Evolutionary conservation across 768 basidiomycete genomes (phyloP), one percentile per base, ranked within the genome.

Genomic region (Panaeolus papilionaceus): DNA sequence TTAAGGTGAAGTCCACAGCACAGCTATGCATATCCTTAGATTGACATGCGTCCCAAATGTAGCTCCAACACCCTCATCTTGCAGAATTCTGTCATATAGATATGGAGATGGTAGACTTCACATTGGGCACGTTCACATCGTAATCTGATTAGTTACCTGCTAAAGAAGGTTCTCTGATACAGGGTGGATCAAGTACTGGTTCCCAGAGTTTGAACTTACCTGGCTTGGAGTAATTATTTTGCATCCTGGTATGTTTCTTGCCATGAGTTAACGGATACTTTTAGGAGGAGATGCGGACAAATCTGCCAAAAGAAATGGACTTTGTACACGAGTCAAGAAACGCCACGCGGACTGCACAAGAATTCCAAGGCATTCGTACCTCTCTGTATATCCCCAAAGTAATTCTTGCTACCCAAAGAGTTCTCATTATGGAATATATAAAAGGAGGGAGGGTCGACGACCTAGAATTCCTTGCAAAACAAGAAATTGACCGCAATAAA

Each of bases 371-470:
- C 67, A 75, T 93, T 64, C 82, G 83, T 39, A 90, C 93, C 18
- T 94, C 96, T 2, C 80, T 99, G 61, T 97, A 98, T 79, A 91
- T 99, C 47, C 98, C 92, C 0, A 79, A 89, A 71, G 91, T 98
- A 1, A 82, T 98, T 40, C 86, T 85, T 66, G 92, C 95, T 4
- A 89, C 89, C 33, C 94, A 92, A 76, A 83, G 97, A 51, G 91
- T 96, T 5, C 82, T 99, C 67, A 86, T 96, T 63, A 98, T 98
- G 97, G 97, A 99, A 75, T 99, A 88, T 74, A 95, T 95, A 61
- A 83, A 92, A 72, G 96, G 97, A 18, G 92, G 90, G 4, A 85
- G 96, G 33, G 91, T 97, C 2, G 96, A 98, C 74, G 92, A 98
- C 76, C 76, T 97, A 64, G 83, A 83, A 42, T 99, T 94, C 75